Evolutionary conservation across 306 rosid species (phyloP).

Genomic region (Gillenia trifoliata): DNA sequence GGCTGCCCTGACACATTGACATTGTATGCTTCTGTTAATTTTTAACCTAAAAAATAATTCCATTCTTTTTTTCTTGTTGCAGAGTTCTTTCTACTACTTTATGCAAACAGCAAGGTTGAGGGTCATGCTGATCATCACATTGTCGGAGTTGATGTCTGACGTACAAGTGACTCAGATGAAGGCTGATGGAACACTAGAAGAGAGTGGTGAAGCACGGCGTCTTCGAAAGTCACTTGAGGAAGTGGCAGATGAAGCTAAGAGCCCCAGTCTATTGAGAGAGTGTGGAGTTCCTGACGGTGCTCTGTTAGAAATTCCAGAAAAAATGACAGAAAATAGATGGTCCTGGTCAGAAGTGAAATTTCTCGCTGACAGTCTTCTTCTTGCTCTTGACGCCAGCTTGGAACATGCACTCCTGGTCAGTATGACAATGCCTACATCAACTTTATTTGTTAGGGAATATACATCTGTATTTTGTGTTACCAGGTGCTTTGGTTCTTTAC

Average conservation of each 20-base stretch:
- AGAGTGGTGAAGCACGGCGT: conserved; percentile 95
- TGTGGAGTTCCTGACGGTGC: conserved; percentile 73
- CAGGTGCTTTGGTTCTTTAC: not conserved
- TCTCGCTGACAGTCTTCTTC: conserved; percentile 82
- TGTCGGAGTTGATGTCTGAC: conserved; percentile 96
- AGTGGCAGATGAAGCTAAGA: conserved; percentile 75
- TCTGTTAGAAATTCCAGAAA: conserved; percentile 63
- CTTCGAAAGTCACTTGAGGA: conserved; percentile 78
- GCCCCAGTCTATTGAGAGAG: conserved; percentile 56
- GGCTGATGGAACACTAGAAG: conserved; percentile 88
- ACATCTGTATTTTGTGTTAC: not conserved
- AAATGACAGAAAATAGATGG: conserved; percentile 67
- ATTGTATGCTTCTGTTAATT: conserved; percentile 11
- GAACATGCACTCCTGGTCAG: conserved; percentile 94
- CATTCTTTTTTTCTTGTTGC: conserved; percentile 31
- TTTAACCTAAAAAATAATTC: conserved; percentile 7
- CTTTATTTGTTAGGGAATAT: not conserved
- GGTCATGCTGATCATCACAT: conserved; percentile 90
- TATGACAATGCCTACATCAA: conserved; percentile 10
- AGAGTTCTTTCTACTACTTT: conserved; percentile 91
- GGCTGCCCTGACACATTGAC: conserved; percentile 20
- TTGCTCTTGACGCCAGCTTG: conserved; percentile 95
- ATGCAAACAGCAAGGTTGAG: conserved; percentile 92
- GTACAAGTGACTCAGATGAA: conserved; percentile 99
- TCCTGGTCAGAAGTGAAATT: conserved; percentile 89